Conservation (phyloP, 768 basidiomycete species). For the Steccherinum ochraceum region DNA sequence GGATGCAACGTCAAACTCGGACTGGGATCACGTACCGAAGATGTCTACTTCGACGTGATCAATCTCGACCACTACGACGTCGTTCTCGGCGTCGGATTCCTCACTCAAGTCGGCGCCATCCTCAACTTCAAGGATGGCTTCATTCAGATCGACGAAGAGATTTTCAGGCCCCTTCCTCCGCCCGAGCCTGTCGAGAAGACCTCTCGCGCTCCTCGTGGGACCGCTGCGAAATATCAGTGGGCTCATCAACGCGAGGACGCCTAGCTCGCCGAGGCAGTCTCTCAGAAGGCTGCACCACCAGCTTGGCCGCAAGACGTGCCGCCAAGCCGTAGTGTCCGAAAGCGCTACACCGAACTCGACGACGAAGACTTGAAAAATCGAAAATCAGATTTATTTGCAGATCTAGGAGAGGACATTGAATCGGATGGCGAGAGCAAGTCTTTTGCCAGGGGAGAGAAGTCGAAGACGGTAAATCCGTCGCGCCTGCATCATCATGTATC, state of each 20-base stretch:
- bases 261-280: background rate
- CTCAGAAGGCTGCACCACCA: background rate
- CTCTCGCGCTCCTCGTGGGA: background rate
- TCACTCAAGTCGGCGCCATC: background rate
- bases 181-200: background rate
- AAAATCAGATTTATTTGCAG: too few relatives aligned
- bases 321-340: background rate
- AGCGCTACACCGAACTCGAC: background rate
- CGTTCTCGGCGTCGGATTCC: slow-evolving; percentile 2
- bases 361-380: too few relatives aligned
- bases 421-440: too few relatives aligned
- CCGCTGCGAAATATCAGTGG: background rate
- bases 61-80: slow-evolving; percentile 9
- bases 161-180: background rate
- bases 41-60: slow-evolving; percentile 3
- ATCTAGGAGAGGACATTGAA: too few relatives aligned
- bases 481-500: too few relatives aligned
- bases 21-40: background rate
- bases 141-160: background rate
- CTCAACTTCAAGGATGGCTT: background rate
- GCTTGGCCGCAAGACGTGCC: too few relatives aligned
- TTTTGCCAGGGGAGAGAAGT: too few relatives aligned
- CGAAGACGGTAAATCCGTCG: too few relatives aligned
- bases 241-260: background rate
- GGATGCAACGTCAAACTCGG: background rate